Conservation (phyloP, 805 yeast species). For the Nakazawaea ernobii region DNA sequence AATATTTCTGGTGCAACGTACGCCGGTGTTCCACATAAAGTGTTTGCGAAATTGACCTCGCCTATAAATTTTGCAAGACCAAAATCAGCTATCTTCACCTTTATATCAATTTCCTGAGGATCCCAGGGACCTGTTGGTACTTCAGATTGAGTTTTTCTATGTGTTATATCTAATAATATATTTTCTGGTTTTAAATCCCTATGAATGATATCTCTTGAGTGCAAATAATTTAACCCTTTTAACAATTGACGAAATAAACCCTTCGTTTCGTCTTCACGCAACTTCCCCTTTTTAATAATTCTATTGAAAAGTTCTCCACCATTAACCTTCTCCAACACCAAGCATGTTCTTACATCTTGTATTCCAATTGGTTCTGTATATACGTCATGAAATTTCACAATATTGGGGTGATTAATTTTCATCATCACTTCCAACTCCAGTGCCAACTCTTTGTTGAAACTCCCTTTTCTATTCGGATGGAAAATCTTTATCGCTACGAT, state of each 20-base stretch:
- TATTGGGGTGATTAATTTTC: slow-evolving; percentile 63
- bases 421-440: slow-evolving; percentile 65
- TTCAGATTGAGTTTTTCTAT: slow-evolving; percentile 8
- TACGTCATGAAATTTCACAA: slow-evolving; percentile 57
- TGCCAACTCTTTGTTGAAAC: slow-evolving; percentile 32
- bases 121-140: slow-evolving; percentile 49
- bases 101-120: slow-evolving; percentile 50
- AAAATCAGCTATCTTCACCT: slow-evolving; percentile 77
- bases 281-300: slow-evolving; percentile 56
- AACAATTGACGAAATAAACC: slow-evolving; percentile 47
- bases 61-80: slow-evolving; percentile 71
- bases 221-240: slow-evolving; percentile 77
- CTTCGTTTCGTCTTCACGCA: slow-evolving; percentile 57
- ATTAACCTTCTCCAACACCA: slow-evolving; percentile 68
- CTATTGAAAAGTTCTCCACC: slow-evolving; percentile 75
- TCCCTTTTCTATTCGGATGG: slow-evolving; percentile 30
- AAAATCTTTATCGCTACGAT: slow-evolving; percentile 72
- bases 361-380: slow-evolving; percentile 46
- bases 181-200: slow-evolving; percentile 95
- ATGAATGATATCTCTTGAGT: slow-evolving; percentile 88
- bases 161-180: slow-evolving; percentile 53
- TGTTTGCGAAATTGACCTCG: slow-evolving; percentile 66
- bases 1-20: slow-evolving; percentile 81
- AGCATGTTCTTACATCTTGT: slow-evolving; percentile 43
- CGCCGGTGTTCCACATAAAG: slow-evolving; percentile 83